Base-by-base conservation (phyloP, 306 rosid species). In the Citrullus amarus region DNA sequence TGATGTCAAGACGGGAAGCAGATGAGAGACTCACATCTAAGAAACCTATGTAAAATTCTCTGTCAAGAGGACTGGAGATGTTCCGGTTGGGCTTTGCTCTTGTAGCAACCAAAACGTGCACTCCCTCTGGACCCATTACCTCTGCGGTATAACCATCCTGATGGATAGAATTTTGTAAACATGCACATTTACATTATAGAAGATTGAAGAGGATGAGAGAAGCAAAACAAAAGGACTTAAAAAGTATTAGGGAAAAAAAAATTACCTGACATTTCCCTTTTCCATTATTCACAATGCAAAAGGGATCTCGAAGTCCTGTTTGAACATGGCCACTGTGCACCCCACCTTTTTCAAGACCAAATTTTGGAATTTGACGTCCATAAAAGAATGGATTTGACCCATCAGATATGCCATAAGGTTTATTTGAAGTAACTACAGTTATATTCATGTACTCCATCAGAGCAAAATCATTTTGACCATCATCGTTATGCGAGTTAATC, bases 291-390 rank as follows among this genome's bases (percentile, higher is more conserved):
- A 69, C 91, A 79, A 85, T 81, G 83, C 99, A 92, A 81, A 89
- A 90, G 18, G 96, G 92, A 86, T 95, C 97, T 79, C 87, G 62
- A 39, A 95, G 91, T 72, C 97, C 92, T n/a, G 81, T 78, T 79
- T 92, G 96, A 80, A 91, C 85, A 78, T 95, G 99, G 39, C 99
- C 99, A 80, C 93, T 92, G 82, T 91, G 97, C 13, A 92, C 96
- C n/a, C 96, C 97, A 32, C 90, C 88, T 79, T 79, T 87, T 66
- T 83, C 39, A 41, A 95, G 65, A 54, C 81, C 82, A 80, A 95
- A 95, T 81, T 86, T 89, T 0, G 96, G 96, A 81, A 86, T 82
- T 82, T 79, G 62, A 14, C 48, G 86, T 51, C 83, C 88, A 82
- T 91, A 84, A 78, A 91, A 86, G 77, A 91, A 81, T 55, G 99